Evolutionary conservation across 2,329 filamentous ascomycete genomes (phyloP), one percentile per base, ranked within the genome.

Genomic region (Pestalotiopsis sp.): DNA sequence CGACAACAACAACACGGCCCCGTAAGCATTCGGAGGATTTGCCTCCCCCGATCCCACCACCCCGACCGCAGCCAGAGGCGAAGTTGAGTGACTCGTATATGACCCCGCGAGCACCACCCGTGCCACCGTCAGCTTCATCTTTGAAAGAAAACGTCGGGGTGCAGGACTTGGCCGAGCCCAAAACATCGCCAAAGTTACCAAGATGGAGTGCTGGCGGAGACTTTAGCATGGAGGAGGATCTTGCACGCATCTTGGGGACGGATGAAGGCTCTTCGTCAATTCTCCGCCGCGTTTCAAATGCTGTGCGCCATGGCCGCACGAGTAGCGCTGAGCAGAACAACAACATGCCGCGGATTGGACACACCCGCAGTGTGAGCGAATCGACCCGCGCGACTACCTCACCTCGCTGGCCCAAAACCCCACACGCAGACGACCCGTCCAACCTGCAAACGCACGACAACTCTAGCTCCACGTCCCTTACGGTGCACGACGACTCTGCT

Each of bases 191-290:
- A 11, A 90, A 90, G 74, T 83, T 93, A 71, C 89, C 92, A 72
- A 87, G 91, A 75, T 93, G 88, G 88, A 97, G 92, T 79, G 87
- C 88, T 58, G 93, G 93, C 66, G 93, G 91, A 67, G 94, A 97
- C 72, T 96, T 98, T 76, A 96, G 92, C 69, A 90, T 97, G 91
- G 95, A 98, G 72, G 95, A 98, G 79, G 96, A 98, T 77, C 94
- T 98, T 89, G 92, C 93, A 66, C 91, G 95, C 68, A 95, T 98
- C 68, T 85, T 97, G 69, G 92, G 90, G 56, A 91, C 89, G 23
- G 93, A 95, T 70, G 93, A 94, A 77, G 85, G 87, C 58, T 91
- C 90, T 39, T 91, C 93, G 31, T 95, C 93, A 1, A 92, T 98
- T 70, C 84, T 98, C 71, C 92, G 93, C 68, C 90, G 94, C 66